These are phyloP conservation scores for Syzygium jambos DNA, from an alignment of 345 rosid species.

Conservation along the genomic window DNA sequence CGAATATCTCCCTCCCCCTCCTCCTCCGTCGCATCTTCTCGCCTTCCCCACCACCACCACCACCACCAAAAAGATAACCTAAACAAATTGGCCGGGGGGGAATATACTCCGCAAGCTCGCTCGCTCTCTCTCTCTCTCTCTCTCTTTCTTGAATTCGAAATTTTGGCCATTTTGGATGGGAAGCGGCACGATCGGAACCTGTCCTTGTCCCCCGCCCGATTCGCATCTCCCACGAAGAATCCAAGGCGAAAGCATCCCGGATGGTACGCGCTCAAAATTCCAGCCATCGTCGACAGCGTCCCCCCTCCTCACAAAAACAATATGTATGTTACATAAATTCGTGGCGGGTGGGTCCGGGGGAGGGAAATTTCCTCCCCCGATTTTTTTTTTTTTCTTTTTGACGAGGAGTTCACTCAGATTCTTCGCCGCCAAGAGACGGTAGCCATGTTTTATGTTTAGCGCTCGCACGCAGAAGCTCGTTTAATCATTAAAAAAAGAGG, in stretches of 20 bases:
- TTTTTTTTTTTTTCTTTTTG: no score
- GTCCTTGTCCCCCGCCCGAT: not conserved
- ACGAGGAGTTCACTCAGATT: not conserved
- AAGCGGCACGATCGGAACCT: not conserved
- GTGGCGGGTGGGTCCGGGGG: not conserved
- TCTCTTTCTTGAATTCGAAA: not conserved
- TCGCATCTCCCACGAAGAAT: not conserved
- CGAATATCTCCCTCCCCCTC: not conserved
- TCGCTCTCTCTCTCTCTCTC: no score
- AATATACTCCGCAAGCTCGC: no score
- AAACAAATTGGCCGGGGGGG: no score
- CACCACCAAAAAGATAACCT: not conserved
- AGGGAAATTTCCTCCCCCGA: not conserved
- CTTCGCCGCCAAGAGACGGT: not conserved
- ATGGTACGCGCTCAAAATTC: not conserved
- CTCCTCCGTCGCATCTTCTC: not conserved
- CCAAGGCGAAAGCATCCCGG: not conserved
- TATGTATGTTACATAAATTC: not conserved
- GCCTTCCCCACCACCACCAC: not conserved
- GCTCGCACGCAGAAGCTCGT: not conserved
- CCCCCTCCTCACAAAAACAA: accelerated
- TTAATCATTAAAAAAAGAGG: no score
- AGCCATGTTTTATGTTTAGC: not conserved
- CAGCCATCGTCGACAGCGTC: not conserved
- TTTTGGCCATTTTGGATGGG: not conserved